phyloP scores from a whole-genome alignment of 495 filamentous ascomycete genomes.

The Xylaria grammica region DNA sequence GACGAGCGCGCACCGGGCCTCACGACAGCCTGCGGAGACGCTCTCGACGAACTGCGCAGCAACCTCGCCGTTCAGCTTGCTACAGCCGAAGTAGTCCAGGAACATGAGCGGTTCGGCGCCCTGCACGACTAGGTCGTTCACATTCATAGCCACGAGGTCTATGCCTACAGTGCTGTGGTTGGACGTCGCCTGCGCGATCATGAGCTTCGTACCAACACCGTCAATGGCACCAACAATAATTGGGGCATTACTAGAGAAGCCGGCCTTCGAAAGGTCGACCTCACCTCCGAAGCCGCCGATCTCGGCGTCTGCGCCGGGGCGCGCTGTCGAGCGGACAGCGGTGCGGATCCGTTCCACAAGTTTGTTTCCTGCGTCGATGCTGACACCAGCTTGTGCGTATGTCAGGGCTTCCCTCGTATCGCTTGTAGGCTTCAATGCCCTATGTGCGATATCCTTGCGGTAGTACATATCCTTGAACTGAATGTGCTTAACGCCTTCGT shows the following conservation, averaged over 20 bases:
- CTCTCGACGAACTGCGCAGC: constrained; percentile 84
- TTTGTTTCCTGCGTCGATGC: constrained; percentile 88
- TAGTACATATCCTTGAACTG: constrained; percentile 91
- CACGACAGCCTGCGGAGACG: constrained; percentile 80
- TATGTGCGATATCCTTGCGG: constrained; percentile 90
- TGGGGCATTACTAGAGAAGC: constrained; percentile 70
- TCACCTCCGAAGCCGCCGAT: constrained; percentile 96
- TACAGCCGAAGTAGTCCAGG: constrained; percentile 94
- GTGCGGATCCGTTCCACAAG: constrained; percentile 89
- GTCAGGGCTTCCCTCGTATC: constrained; percentile 68
- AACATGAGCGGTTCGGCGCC: constrained; percentile 93
- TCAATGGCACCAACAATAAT: constrained; percentile 90
- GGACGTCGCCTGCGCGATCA: constrained; percentile 84
- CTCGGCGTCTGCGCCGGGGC: constrained; percentile 83
- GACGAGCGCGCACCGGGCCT: constrained; percentile 85
- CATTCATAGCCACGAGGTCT: constrained; percentile 98
- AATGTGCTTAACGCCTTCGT: constrained; percentile 76
- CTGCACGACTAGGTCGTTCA: constrained; percentile 95
- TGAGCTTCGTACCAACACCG: constrained; percentile 95
- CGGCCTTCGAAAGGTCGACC: constrained; percentile 78
- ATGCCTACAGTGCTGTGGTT: constrained; percentile 94
- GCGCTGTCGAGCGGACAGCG: constrained; percentile 76
- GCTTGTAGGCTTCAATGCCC: constrained; percentile 53
- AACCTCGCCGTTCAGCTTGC: constrained; percentile 75
- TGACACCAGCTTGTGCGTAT: constrained; percentile 92